phyloP scores from a whole-genome alignment of 352 stramenopile species.

The Phytophthora megakarya region DNA sequence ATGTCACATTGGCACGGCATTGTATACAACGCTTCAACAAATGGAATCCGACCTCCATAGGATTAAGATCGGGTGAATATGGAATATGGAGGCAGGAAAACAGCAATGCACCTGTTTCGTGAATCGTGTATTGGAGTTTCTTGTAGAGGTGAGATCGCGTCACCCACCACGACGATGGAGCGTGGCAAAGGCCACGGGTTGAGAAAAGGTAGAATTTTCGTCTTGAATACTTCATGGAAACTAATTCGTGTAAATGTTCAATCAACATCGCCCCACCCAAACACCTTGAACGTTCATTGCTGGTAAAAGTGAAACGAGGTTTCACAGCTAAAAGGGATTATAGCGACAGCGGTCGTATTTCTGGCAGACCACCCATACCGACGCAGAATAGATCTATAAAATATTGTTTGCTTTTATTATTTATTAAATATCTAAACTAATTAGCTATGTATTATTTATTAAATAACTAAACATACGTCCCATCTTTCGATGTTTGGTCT shows the following conservation, averaged over 20 bases:
- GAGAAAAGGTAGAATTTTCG: not conserved
- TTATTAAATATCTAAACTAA: too few relatives aligned
- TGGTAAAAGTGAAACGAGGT: too few relatives aligned
- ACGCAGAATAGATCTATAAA: too few relatives aligned
- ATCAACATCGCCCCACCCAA: too few relatives aligned
- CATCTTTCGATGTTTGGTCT: not conserved
- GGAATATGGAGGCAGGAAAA: not conserved
- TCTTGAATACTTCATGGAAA: not conserved
- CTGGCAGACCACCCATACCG: too few relatives aligned
- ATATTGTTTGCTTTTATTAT: too few relatives aligned
- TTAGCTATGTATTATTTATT: too few relatives aligned
- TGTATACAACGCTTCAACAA: slow-evolving; percentile 9
- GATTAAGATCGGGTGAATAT: slow-evolving; percentile 8
- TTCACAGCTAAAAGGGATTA: too few relatives aligned
- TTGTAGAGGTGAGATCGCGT: not conserved
- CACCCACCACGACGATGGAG: not conserved
- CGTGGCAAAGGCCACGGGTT: not conserved
- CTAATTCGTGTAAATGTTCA: not conserved
- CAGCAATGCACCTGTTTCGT: not conserved
- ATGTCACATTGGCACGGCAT: not conserved
- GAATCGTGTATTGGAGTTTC: not conserved
- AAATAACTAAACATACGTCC: not conserved
- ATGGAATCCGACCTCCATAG: slow-evolving; percentile 3
- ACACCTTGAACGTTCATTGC: too few relatives aligned
- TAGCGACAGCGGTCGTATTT: too few relatives aligned